Evolutionary conservation across 164 flowering plant genomes (phyloP), one percentile per base, ranked within the genome.

Genomic region (Warburgia ugandensis): DNA sequence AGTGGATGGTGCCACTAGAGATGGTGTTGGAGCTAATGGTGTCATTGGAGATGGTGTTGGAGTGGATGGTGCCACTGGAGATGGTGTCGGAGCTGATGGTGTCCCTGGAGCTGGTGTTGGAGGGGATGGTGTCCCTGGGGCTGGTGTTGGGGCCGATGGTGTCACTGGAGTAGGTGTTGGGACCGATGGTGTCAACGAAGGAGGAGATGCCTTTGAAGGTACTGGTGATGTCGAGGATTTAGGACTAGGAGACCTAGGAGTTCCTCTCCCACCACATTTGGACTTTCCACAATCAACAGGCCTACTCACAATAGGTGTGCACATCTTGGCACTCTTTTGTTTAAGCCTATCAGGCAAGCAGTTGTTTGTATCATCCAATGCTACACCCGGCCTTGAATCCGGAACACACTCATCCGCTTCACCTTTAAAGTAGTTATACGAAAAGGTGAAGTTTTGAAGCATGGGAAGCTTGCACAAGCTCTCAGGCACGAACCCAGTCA

Each of bases 351-450:
- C 66, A 1, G 73, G 45, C 56, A 82, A 40, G 53, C 89, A 84
- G 35, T 84, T 84, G 44, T 33, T 31, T 0, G 4, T n/a, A 28
- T 81, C 81, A 51, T 73, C 71, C 3, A 79, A 50, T 2, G 6
- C 55, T 1, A 62, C 29, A 2, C 49, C 61, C 5, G 50, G 31
- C 29, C 49, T 63, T 21, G 53, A 20, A 14, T 42, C 17, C 0
- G 79, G 61, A 17, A 50, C 13, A 53, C 87, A 74, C 1, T 38
- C 54, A 1, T 43, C 42, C 1, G 70, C 75, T 65, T 64, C 73
- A 0, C 70, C 78, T 10, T 60, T 71, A 61, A 83, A 81, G 57
- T 66, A 86, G 40, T 86, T 86, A 33, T 58, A 19, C 1, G 88
- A 67, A 56, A 71, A 81, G 1, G 75, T 65, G 54, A 86, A 81